Evolutionary conservation across 2,329 filamentous ascomycete genomes (phyloP), one percentile per base, ranked within the genome.

Genomic region (Sporothrix luriei): DNA sequence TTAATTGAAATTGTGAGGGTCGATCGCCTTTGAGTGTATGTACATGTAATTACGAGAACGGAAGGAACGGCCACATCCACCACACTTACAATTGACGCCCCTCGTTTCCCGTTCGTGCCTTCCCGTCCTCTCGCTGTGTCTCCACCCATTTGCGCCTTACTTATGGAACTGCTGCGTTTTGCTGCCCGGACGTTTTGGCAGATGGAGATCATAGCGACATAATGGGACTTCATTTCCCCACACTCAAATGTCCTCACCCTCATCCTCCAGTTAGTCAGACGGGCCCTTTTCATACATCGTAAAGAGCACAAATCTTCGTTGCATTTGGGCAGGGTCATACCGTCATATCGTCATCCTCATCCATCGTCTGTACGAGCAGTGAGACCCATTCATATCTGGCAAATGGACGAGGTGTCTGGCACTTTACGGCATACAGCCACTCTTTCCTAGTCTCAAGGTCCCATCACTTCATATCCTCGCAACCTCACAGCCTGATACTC

Each of bases 121-220:
- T 52, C 54, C 52, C 66, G n/a, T 24, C 66, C 66, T 68, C 43
- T 68, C 54, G 52, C 40, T 43, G 40, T 14, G 66, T 61, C 66
- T 40, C 66, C 54, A 68, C 66, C 5, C n/a, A 51, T 19, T 68
- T 38, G 40, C 66, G 66, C 66, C 66, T 68, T n/a, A 68, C 46
- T 62, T 68, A n/a, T 38, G 24, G 21, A 40, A 19, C 24, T 46
- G 13, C 38, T 11, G 26, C 52, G 54, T 33, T 33, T 21, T 52
- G 57, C 40, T 62, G 57, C 21, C 57, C 57, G n/a, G 21, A n/a
- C 5, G 2, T 1, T 40, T 26, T 65, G 61, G 21, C 43, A 49
- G 59, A 48, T 19, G 5, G 29, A 16, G 14, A 43, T 14, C 19
- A n/a, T 6, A 33, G 24, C 67, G 43, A 61, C 55, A 61, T 33